A percentile compares a stretch with the other conserved stretches of the same genome.
Evolutionary conservation across 1,284 basidiomycete genomes (phyloP).

Genomic region (Melampsora abietis-canadensis): DNA sequence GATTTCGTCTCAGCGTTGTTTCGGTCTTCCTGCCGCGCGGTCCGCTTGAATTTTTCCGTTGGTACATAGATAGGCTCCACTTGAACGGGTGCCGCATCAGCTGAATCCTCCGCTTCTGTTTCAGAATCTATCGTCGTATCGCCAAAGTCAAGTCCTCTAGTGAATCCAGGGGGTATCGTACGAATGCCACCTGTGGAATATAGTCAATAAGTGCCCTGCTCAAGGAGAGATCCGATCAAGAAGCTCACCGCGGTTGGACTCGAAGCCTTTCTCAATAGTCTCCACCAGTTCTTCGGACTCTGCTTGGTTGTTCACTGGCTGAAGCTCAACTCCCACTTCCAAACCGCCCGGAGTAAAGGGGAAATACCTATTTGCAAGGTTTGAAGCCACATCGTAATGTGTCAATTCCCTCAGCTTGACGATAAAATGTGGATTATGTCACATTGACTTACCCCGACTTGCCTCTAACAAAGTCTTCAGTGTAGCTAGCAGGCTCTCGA

Average conservation of each 20-base stretch:
- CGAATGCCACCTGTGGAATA: slow-evolving; percentile 50
- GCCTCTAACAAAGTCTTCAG: slow-evolving; percentile 31
- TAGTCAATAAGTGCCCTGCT: not conserved
- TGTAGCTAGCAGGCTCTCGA: slow-evolving; percentile 27
- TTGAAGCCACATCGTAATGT: not conserved
- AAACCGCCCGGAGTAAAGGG: slow-evolving; percentile 38
- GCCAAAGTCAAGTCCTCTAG: slow-evolving; percentile 64
- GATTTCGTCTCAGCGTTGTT: slow-evolving; percentile 8
- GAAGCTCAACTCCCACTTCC: not conserved
- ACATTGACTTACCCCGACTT: slow-evolving; percentile 29
- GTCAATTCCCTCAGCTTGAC: not conserved
- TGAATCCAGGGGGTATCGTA: slow-evolving; percentile 56
- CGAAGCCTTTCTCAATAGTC: slow-evolving; percentile 29
- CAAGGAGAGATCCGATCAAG: not conserved
- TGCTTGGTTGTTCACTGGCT: not conserved
- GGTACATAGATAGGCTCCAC: slow-evolving; percentile 42
- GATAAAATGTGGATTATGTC: too few relatives aligned
- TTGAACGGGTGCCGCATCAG: slow-evolving; percentile 50
- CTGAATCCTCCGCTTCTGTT: slow-evolving; percentile 52
- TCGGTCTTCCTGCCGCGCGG: slow-evolving; percentile 18
- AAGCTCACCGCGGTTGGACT: slow-evolving; percentile 25
- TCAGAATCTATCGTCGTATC: slow-evolving; percentile 56
- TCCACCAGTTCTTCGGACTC: slow-evolving; percentile 14
- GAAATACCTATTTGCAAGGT: slow-evolving; percentile 7
- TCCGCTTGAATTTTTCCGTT: slow-evolving; percentile 20